Evolutionary conservation across 805 yeast species (phyloP).

Genomic region (Brettanomyces custersianus): DNA sequence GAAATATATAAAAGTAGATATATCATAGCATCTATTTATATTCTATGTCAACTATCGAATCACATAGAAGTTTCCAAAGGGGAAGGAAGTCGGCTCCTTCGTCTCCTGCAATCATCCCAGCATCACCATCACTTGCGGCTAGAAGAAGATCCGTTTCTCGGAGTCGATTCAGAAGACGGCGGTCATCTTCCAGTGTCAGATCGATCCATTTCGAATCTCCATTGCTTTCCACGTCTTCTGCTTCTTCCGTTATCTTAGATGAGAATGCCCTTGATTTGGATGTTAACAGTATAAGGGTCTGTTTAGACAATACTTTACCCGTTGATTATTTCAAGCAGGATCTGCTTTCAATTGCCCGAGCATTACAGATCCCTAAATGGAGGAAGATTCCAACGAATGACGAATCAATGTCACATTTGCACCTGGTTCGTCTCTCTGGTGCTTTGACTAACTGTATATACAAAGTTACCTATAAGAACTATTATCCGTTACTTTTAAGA

Average conservation of each 20-base stretch:
- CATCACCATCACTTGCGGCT: neutral
- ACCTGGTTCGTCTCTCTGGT: slow-evolving; percentile 68
- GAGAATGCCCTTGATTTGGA: slow-evolving; percentile 7
- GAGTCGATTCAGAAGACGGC: slow-evolving; percentile 1
- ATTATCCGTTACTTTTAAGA: slow-evolving; percentile 62
- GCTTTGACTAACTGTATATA: slow-evolving; percentile 91
- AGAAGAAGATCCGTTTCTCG: slow-evolving; percentile 19
- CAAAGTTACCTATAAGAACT: slow-evolving; percentile 38
- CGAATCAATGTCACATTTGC: slow-evolving; percentile 33
- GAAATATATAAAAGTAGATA: no score
- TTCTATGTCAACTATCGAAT: neutral
- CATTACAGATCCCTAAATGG: slow-evolving; percentile 74
- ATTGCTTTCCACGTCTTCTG: neutral
- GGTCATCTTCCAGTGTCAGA: slow-evolving; percentile 10
- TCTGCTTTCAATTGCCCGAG: slow-evolving; percentile 52
- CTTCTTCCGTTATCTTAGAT: slow-evolving; percentile 1
- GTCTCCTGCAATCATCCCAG: slow-evolving; percentile 1
- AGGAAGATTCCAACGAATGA: slow-evolving; percentile 35
- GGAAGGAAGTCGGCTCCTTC: slow-evolving; percentile 19
- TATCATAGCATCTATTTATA: no score
- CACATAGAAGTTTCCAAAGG: slow-evolving; percentile 3
- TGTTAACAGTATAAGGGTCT: slow-evolving; percentile 35
- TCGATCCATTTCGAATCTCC: slow-evolving; percentile 13
- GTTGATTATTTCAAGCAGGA: slow-evolving; percentile 80
- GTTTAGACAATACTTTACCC: slow-evolving; percentile 71